Evolutionary conservation across 108 stramenopile genomes (phyloP).

Genomic region (Cyclotella baltica): DNA sequence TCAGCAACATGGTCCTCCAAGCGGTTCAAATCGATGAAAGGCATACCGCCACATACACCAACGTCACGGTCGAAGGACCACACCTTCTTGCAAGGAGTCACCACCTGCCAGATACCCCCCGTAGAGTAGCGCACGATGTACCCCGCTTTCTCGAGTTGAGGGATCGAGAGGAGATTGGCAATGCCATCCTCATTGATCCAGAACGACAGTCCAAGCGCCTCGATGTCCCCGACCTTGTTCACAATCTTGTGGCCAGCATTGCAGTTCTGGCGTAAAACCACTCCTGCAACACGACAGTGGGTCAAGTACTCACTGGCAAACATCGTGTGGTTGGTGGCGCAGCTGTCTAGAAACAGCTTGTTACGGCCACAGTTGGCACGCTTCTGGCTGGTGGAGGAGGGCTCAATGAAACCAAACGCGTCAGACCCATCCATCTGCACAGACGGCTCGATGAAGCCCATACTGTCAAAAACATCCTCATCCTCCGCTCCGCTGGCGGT

Average conservation of each 20-base stretch:
- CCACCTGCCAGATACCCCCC: not conserved
- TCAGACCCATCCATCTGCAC: no score
- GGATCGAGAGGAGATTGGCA: slow-evolving; percentile 5
- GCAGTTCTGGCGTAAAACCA: not conserved
- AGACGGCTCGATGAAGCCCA: not conserved
- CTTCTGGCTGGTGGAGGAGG: no score
- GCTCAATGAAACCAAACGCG: no score
- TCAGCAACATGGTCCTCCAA: not conserved
- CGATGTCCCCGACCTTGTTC: not conserved
- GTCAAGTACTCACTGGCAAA: not conserved
- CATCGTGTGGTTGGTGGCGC: slow-evolving; percentile 9
- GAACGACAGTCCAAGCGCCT: not conserved
- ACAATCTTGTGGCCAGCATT: slow-evolving; percentile 5
- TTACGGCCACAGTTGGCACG: no score
- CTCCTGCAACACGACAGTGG: not conserved
- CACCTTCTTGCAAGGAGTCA: not conserved
- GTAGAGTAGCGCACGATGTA: not conserved
- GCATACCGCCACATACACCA: not conserved
- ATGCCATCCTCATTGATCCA: not conserved
- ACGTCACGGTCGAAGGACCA: not conserved
- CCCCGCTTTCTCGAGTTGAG: not conserved
- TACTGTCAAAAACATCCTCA: not conserved
- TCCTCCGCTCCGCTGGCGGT: not conserved
- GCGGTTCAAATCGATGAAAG: not conserved
- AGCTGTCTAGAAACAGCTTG: slow-evolving; percentile 12